Evolutionary conservation across 1,139 yeast species (phyloP).

Genomic region (Candida smagusa): DNA sequence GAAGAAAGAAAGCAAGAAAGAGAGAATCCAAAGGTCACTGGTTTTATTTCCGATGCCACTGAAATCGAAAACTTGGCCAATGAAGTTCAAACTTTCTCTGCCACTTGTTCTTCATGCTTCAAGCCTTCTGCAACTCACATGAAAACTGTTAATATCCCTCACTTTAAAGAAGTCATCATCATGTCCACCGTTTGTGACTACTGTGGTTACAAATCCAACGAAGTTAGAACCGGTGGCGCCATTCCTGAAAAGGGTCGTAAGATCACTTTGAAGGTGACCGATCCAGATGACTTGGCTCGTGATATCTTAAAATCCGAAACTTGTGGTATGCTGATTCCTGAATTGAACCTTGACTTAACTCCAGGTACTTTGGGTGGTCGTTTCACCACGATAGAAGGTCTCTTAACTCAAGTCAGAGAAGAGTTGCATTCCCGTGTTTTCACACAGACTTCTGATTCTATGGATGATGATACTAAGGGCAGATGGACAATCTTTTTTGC

Average conservation of each 20-base stretch:
- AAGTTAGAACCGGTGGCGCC: conserved; percentile 97
- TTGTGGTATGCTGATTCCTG: conserved; percentile 83
- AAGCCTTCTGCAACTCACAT: conserved; percentile 85
- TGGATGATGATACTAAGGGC: conserved; percentile 71
- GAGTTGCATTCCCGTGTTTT: conserved; percentile 86
- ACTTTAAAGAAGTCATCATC: conserved; percentile 93
- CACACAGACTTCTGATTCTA: conserved; percentile 84
- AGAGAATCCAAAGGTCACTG: conserved; percentile 44
- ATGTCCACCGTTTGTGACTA: conserved; percentile 92
- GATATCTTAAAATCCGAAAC: conserved; percentile 95
- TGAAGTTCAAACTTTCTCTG: conserved; percentile 91
- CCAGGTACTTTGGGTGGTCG: conserved; percentile 98
- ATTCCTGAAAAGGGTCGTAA: conserved; percentile 83
- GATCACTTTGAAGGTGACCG: conserved; percentile 73
- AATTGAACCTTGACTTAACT: conserved; percentile 82
- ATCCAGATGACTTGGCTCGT: conserved; percentile 90
- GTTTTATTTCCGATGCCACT: conserved; percentile 62
- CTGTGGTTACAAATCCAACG: conserved; percentile 96
- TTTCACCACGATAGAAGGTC: conserved; percentile 94
- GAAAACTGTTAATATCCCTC: conserved; percentile 96
- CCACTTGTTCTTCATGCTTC: conserved; percentile 89
- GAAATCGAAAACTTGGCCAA: conserved; percentile 82
- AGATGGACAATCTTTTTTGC: conserved; percentile 84
- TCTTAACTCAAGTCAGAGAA: conserved; percentile 81
- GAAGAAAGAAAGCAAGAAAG: conserved; percentile 1